These are phyloP conservation scores for Yamadazyma tumulicola DNA, from an alignment of 805 yeast species.

Conservation along the genomic window DNA sequence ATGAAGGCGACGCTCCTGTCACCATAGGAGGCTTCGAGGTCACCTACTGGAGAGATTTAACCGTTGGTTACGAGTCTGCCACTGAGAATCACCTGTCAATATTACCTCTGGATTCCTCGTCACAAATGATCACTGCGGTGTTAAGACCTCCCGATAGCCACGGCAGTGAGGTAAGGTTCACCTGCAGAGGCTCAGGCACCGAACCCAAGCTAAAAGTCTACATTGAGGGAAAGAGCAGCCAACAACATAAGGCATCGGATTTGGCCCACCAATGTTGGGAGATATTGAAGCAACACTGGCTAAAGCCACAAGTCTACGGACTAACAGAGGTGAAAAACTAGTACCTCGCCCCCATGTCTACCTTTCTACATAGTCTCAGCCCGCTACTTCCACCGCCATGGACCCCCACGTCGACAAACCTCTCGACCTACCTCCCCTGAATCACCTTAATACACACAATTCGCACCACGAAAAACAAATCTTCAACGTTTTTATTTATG, in stretches of 20 bases:
- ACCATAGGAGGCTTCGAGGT: conserved; percentile 58
- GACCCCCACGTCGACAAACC: too few species aligned
- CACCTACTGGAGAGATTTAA: conserved; percentile 75
- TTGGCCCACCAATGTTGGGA: conserved; percentile 70
- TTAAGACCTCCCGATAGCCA: conserved; percentile 19
- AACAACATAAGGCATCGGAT: conserved; percentile 43
- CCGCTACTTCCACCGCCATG: too few species aligned
- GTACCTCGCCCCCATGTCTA: too few species aligned
- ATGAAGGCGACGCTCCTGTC: conserved; percentile 35
- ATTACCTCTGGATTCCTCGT: conserved; percentile 64
- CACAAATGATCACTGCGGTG: conserved; percentile 84
- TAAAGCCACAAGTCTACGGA: conserved; percentile 10
- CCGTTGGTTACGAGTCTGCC: conserved; percentile 73
- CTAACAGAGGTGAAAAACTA: conserved; percentile 7
- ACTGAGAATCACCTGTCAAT: conserved; percentile 55
- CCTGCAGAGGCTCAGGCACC: conserved; percentile 93
- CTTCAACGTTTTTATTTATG: not conserved
- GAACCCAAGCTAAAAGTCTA: conserved; percentile 93
- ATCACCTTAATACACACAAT: too few species aligned
- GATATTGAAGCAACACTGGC: conserved; percentile 27
- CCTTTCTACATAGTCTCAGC: too few species aligned
- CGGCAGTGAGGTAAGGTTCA: conserved; percentile 53
- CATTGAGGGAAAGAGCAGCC: conserved; percentile 65
- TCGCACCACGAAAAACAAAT: too few species aligned
- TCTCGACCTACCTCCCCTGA: too few species aligned